These are phyloP conservation scores for Suhomyces anneliseae DNA, from an alignment of 1,139 yeast genomes.

Conservation along the genomic window DNA sequence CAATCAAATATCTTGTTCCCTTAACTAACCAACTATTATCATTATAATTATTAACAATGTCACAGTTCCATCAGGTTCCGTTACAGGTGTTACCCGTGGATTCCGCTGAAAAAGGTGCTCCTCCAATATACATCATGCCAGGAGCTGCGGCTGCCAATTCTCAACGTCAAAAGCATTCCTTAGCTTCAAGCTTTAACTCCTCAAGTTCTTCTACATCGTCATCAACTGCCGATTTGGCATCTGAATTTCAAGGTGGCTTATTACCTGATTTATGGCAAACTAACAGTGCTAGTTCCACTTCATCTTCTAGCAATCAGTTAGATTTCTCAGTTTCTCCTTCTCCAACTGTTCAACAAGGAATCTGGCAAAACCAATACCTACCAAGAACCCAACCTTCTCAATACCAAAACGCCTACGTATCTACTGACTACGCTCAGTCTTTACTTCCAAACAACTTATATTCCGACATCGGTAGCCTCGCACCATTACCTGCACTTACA, in stretches of 20 bases:
- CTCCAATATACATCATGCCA: slow-evolving; percentile 1
- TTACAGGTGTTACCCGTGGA: slow-evolving; percentile 14
- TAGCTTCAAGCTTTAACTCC: slow-evolving; percentile 22
- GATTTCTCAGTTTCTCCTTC: slow-evolving; percentile 4
- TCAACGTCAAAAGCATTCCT: slow-evolving; percentile 4
- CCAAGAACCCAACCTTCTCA: neutral
- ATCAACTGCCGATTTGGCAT: slow-evolving; percentile 22
- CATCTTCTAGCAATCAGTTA: neutral
- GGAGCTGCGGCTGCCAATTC: neutral
- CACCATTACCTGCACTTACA: slow-evolving; percentile 20
- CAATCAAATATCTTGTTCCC: too few relatives aligned
- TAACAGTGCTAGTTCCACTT: slow-evolving; percentile 9
- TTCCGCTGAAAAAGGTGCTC: slow-evolving; percentile 5
- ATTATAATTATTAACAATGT: neutral
- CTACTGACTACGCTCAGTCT: slow-evolving; percentile 19
- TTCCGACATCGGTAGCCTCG: slow-evolving; percentile 8
- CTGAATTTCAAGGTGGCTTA: slow-evolving; percentile 27
- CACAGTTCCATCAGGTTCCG: slow-evolving; percentile 16
- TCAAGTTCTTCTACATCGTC: slow-evolving; percentile 20
- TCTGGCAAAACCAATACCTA: neutral
- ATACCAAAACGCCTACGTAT: neutral
- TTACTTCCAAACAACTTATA: slow-evolving; percentile 22
- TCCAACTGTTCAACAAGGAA: neutral
- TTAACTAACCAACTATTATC: too few relatives aligned
- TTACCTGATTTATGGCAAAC: slow-evolving; percentile 40